phyloP scores from a whole-genome alignment of 768 basidiomycete species.

The Suillus occidentalis region DNA sequence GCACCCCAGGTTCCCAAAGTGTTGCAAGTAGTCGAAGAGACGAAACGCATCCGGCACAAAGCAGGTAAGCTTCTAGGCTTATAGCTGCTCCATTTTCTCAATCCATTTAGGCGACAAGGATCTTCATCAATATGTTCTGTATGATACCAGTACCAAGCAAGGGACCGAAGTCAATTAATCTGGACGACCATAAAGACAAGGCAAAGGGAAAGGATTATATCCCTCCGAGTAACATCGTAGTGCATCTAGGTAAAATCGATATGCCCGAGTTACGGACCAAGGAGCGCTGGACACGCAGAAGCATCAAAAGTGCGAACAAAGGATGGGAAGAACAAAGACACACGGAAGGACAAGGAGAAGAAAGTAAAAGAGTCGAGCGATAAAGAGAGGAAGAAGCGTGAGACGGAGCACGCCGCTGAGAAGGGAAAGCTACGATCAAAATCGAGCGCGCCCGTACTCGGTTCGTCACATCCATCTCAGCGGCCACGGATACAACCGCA shows the following conservation, averaged over 20 bases:
- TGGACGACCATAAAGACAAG: conserved; percentile 48
- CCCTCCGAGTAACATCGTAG: conserved; percentile 65
- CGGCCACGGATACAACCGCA: conserved; percentile 31
- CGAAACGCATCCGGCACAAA: conserved; percentile 75
- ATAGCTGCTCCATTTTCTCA: conserved; percentile 15
- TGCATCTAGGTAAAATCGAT: conserved; percentile 83
- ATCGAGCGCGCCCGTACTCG: conserved; percentile 7
- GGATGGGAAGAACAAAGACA: conserved; percentile 1
- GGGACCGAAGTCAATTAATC: conserved; percentile 66
- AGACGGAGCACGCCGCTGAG: conserved; percentile 39
- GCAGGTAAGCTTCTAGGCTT: conserved; percentile 45
- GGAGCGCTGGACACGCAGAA: conserved; percentile 12
- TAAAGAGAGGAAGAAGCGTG: conserved; percentile 34
- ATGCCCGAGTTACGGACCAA: conserved; percentile 82
- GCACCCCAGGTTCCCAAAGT: conserved; percentile 73
- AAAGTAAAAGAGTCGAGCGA: conserved; percentile 9
- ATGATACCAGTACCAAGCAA: conserved; percentile 57
- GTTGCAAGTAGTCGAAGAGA: conserved; percentile 75
- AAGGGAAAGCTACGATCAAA: conserved; percentile 31
- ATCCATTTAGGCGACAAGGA: conserved; percentile 56
- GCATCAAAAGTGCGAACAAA: conserved; percentile 2
- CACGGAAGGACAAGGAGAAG: neutral
- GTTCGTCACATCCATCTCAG: conserved; percentile 15
- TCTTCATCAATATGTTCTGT: conserved; percentile 74
- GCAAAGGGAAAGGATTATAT: conserved; percentile 49